Base-by-base conservation (phyloP, 768 basidiomycete species). In the Xerocomus brunneocitrinus region DNA sequence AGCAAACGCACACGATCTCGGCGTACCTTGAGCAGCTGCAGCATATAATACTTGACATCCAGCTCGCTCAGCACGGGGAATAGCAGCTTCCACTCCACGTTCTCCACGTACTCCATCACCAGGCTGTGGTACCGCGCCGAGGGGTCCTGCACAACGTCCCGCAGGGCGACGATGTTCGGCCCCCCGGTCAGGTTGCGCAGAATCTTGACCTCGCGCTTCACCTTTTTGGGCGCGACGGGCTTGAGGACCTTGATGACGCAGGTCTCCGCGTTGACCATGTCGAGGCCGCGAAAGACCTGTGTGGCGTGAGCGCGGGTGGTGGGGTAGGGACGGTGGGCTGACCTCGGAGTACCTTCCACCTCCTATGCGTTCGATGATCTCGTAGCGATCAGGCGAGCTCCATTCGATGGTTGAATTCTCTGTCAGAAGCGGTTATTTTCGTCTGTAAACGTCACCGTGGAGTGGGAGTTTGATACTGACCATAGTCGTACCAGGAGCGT, bases 201-300 rank as follows among this genome's bases (percentile, higher is more conserved):
- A 53, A 87, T 82, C 72, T 87, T 87, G 69, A 88, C 82, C 68
- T 88, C 86, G 30, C 85, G 76, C 71, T 85, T 84, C 66, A 87
- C 82, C 74, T 87, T 87, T 76, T 79, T 68, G 75, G 62, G 53
- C 36, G 70, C 83, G 39, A 87, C 84, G 24, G 85, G 85, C 62
- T 88, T 88, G 59, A 87, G 73, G 5, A 87, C 84, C 65, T 88
- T 88, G 71, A 88, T 78, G 58, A 85, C 73, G 61, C 81, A 82
- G 52, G 72, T 76, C 54, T 80, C 78, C 32, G 71, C 71, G 58
- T 76, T 79, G 56, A 74, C 75, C 64, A 76, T 76, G 65, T 85
- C 79, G 51, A 84, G 66, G 42, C 81, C 83, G 57, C 79, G 78
- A 63, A 85, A 85, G 27, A 81, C 80, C 79, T 79, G 51, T n/a